Conservation (phyloP, 495 filamentous ascomycete species). For the Apodospora peruviana region DNA sequence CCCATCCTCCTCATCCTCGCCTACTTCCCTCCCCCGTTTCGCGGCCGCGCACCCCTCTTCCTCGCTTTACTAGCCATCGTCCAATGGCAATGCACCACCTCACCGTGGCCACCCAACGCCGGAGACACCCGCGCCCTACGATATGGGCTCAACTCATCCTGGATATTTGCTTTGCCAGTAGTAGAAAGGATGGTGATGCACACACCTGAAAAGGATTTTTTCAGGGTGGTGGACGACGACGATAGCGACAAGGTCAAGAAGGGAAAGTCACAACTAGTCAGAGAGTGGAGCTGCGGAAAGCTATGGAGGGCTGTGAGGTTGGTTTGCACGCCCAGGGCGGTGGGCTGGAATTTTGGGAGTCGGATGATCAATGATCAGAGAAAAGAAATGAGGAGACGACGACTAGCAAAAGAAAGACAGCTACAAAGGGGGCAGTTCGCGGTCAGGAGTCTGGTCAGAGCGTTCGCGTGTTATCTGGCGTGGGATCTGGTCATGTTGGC, state of each 20-base stretch:
- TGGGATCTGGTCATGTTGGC: conserved; percentile 9
- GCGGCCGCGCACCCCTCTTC: conserved; percentile 4
- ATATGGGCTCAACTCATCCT: conserved; percentile 10
- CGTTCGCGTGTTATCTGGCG: conserved; percentile 6
- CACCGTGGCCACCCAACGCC: conserved; percentile 13
- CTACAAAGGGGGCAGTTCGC: background rate
- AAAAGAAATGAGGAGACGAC: background rate
- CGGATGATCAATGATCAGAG: conserved; percentile 2
- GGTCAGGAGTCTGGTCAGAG: background rate
- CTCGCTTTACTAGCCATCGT: conserved; percentile 1
- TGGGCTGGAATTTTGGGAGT: conserved; percentile 17
- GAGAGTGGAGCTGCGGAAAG: conserved; percentile 8
- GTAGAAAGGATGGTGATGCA: conserved; percentile 6
- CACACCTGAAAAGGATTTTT: conserved; percentile 13
- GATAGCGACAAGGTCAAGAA: background rate
- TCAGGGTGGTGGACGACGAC: background rate
- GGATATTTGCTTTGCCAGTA: conserved; percentile 13
- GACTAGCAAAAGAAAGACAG: background rate
- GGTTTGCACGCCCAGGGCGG: conserved; percentile 9
- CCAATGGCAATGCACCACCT: conserved; percentile 5
- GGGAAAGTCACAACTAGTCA: no score
- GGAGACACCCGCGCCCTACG: conserved; percentile 7
- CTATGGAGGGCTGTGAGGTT: conserved; percentile 4
- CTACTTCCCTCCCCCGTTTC: conserved; percentile 10
- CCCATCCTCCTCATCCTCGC: conserved; percentile 2